Conservation (phyloP, 2,329 filamentous ascomycete species). For the Apiospora arundinis region DNA sequence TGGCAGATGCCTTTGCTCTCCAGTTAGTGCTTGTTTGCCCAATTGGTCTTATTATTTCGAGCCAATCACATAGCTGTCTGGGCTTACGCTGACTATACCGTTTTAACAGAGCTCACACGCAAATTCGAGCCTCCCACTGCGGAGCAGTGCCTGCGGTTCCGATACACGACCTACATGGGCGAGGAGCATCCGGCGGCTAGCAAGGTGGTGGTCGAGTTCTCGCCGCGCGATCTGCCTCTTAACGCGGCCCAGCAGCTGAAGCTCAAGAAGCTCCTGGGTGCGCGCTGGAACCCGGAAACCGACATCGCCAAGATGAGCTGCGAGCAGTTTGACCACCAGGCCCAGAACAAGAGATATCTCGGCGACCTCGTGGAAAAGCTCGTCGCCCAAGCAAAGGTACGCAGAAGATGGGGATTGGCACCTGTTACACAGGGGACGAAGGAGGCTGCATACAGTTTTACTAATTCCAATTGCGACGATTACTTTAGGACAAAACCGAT, state of each 20-base stretch:
- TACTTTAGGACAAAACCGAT: constrained; percentile 69
- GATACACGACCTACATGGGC: constrained; percentile 96
- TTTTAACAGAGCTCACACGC: constrained; percentile 74
- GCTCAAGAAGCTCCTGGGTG: constrained; percentile 84
- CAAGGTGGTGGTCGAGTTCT: constrained; percentile 95
- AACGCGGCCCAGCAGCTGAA: constrained; percentile 74
- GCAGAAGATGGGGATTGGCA: constrained; percentile 23
- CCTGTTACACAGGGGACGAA: too few species aligned
- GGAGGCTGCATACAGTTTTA: neutral
- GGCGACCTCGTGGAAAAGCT: constrained; percentile 78
- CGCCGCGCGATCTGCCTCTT: constrained; percentile 74
- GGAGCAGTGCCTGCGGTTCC: constrained; percentile 82
- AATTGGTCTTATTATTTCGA: neutral
- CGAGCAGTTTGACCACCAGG: constrained; percentile 85
- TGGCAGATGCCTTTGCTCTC: constrained; percentile 96
- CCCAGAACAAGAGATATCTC: constrained; percentile 97
- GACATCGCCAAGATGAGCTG: constrained; percentile 87
- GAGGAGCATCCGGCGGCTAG: constrained; percentile 88
- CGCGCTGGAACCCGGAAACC: constrained; percentile 85
- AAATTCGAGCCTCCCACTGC: constrained; percentile 76
- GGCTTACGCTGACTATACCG: constrained; percentile 28
- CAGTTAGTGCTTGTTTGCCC: constrained; percentile 65
- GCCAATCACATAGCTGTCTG: neutral
- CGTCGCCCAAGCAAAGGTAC: constrained; percentile 74
- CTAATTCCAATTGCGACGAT: neutral